Conservation (phyloP, 768 basidiomycete species). For the Rhizopogon vinicolor region DNA sequence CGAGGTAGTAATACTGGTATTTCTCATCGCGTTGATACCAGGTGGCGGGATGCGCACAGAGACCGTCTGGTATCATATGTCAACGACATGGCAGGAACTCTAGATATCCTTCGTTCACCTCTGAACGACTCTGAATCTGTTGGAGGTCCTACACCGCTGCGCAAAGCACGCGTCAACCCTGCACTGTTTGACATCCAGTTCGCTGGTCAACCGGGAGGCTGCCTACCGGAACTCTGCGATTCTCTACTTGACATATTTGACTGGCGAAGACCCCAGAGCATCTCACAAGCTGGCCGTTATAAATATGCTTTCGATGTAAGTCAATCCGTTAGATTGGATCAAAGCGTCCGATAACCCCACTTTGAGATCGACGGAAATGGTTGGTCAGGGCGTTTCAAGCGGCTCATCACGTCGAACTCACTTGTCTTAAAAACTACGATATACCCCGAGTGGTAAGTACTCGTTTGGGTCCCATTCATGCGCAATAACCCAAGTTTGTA, state of each 20-base stretch:
- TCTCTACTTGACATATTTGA: slow-evolving; percentile 27
- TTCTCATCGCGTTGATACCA: slow-evolving; percentile 29
- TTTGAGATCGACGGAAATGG: slow-evolving; percentile 50
- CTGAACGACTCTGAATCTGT: slow-evolving; percentile 22
- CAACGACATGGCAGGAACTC: slow-evolving; percentile 36
- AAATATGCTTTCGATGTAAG: slow-evolving; percentile 51
- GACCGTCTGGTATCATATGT: slow-evolving; percentile 39
- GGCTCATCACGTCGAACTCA: slow-evolving; percentile 51
- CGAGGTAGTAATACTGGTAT: slow-evolving; percentile 74
- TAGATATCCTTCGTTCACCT: slow-evolving; percentile 35
- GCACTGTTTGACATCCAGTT: slow-evolving; percentile 48
- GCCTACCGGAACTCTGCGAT: slow-evolving; percentile 33
- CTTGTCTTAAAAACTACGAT: slow-evolving; percentile 54
- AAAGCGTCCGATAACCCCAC: background rate
- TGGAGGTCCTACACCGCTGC: slow-evolving; percentile 28
- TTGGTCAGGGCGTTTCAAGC: slow-evolving; percentile 65
- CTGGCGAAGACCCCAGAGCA: slow-evolving; percentile 25
- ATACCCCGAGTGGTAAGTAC: slow-evolving; percentile 55
- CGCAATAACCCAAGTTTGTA: slow-evolving; percentile 9
- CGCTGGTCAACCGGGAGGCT: slow-evolving; percentile 18
- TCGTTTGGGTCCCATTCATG: background rate
- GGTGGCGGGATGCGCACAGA: slow-evolving; percentile 51
- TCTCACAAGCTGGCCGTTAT: slow-evolving; percentile 43
- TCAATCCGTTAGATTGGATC: background rate
- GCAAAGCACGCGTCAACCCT: slow-evolving; percentile 41